Conservation (phyloP, 2,329 filamentous ascomycete species). For the Xylariaceae sp. region DNA sequence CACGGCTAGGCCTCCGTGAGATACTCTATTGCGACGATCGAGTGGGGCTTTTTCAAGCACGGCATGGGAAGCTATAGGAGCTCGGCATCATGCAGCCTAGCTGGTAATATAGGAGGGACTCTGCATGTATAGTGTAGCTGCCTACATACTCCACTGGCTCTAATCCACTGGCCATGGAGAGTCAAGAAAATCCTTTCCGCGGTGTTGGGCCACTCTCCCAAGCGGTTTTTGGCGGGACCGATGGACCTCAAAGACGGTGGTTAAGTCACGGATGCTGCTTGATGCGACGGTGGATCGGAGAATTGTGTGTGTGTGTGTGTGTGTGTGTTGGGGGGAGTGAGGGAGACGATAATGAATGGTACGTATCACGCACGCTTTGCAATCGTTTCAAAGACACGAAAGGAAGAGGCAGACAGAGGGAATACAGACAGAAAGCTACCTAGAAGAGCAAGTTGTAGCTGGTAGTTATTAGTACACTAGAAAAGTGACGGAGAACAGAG, state of each 20-base stretch:
- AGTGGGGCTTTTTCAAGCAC: constrained; percentile 71
- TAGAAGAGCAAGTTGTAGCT: background rate
- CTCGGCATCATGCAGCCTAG: constrained; percentile 17
- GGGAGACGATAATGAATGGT: background rate
- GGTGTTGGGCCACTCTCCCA: constrained; percentile 5
- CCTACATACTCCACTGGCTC: background rate
- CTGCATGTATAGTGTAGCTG: background rate
- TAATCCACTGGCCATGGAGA: constrained; percentile 11
- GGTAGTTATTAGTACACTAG: no score
- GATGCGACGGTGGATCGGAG: background rate
- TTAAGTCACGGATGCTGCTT: background rate
- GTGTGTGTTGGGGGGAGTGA: background rate
- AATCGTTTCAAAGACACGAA: background rate
- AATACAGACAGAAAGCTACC: background rate
- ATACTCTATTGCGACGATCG: constrained; percentile 84
- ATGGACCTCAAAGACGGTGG: background rate
- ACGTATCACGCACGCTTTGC: background rate
- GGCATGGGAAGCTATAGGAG: constrained; percentile 50
- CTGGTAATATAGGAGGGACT: background rate
- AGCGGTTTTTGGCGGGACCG: constrained; percentile 3
- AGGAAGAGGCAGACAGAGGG: background rate
- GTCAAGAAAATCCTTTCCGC: background rate
- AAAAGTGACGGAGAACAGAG: no score
- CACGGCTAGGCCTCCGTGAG: constrained; percentile 61
- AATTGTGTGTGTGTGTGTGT: background rate